phyloP scores from a whole-genome alignment of 441 rosid species.

The Gossypium laxum region DNA sequence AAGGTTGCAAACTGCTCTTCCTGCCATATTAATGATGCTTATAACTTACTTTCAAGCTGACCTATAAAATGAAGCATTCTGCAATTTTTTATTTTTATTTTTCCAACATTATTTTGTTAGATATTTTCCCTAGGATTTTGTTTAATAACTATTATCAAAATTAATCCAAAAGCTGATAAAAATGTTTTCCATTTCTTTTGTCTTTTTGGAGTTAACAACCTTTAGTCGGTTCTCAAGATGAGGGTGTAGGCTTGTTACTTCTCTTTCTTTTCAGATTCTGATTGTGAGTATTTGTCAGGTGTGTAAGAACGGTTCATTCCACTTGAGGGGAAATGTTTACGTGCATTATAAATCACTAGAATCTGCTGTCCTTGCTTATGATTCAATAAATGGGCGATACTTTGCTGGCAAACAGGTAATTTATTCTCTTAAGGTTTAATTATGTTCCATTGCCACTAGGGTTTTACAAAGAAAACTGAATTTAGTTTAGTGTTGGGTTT shows the following conservation, averaged over 20 bases:
- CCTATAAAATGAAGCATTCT: not conserved
- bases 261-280: slow-evolving; percentile 14
- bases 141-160: not conserved
- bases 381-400: slow-evolving; percentile 62
- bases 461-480: not conserved
- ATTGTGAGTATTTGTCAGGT: slow-evolving; percentile 36
- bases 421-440: slow-evolving; percentile 5
- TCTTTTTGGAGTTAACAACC: not conserved
- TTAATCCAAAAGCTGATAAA: not conserved
- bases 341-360: slow-evolving; percentile 73
- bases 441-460: not conserved
- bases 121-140: not conserved
- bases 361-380: slow-evolving; percentile 61
- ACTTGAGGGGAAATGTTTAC: slow-evolving; percentile 84
- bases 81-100: slow-evolving; percentile 1
- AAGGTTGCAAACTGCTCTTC: slow-evolving; percentile 43
- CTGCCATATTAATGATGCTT: slow-evolving; percentile 2
- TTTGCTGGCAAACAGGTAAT: slow-evolving; percentile 90
- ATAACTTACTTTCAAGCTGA: not conserved
- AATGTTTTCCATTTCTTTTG: slow-evolving; percentile 2
- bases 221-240: not conserved
- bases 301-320: slow-evolving; percentile 77
- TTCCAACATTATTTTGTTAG: not conserved
- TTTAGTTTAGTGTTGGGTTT: not conserved
- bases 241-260: not conserved